These are phyloP conservation scores for Pichia sp. DNA, from an alignment of 1,139 yeast genomes.

Conservation along the genomic window DNA sequence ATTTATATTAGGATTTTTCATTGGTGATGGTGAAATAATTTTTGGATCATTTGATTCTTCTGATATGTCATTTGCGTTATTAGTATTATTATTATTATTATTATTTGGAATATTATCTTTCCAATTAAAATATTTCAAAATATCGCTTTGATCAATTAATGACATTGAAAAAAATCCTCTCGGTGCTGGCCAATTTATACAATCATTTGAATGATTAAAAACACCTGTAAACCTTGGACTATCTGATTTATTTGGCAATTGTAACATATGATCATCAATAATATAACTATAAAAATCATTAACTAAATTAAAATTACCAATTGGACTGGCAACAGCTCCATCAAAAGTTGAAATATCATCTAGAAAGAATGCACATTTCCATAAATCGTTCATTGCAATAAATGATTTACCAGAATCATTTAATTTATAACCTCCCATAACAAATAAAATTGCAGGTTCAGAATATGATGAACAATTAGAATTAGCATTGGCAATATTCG, in stretches of 20 bases:
- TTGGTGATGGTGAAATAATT: neutral
- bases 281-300: conserved; percentile 17
- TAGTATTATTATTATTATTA: too few species aligned
- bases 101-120: neutral
- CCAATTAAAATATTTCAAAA: conserved; percentile 6
- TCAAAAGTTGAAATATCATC: conserved; percentile 26
- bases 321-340: conserved; percentile 26
- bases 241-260: conserved; percentile 3
- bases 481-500: neutral
- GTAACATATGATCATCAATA: conserved; percentile 15
- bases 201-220: conserved; percentile 19
- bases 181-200: conserved; percentile 28
- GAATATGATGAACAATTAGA: too few species aligned
- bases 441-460: conserved; percentile 29
- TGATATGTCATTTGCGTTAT: neutral
- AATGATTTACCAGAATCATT: conserved; percentile 23
- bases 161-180: conserved; percentile 25
- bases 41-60: neutral
- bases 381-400: conserved; percentile 40
- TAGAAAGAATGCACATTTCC: conserved; percentile 40
- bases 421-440: conserved; percentile 40
- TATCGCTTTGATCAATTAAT: conserved; percentile 13
- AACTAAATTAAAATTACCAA: conserved; percentile 24
- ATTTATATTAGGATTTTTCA: neutral
- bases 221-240: conserved; percentile 21